phyloP scores from a whole-genome alignment of 2,329 filamentous ascomycete species.

The Nigrospora sphaerica region DNA sequence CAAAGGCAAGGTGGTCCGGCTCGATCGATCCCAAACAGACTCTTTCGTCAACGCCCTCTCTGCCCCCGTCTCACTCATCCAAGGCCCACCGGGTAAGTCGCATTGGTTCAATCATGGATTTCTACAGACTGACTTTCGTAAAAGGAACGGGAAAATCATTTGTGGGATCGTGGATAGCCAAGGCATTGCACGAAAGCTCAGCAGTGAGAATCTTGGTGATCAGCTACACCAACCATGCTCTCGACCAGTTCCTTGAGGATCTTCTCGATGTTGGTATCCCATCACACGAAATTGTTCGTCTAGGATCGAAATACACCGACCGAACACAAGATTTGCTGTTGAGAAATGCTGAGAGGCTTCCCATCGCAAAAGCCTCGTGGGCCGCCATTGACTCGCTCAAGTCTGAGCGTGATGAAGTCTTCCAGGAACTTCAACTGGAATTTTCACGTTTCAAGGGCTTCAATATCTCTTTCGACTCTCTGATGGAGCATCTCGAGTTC shows the following conservation, averaged over 20 bases:
- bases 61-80: conserved; percentile 52
- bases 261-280: conserved; percentile 52
- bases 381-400: conserved; percentile 33
- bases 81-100: conserved; percentile 61
- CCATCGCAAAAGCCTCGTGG: conserved; percentile 27
- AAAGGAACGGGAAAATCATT: conserved; percentile 70
- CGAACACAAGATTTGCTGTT: conserved; percentile 37
- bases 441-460: conserved; percentile 8
- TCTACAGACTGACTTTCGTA: conserved; percentile 1
- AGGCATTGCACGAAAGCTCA: conserved; percentile 43
- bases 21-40: conserved; percentile 40
- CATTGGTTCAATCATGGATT: neutral
- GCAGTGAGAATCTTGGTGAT: conserved; percentile 51
- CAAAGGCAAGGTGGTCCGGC: conserved; percentile 3
- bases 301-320: conserved; percentile 52
- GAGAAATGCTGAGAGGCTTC: conserved; percentile 1
- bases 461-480: conserved; percentile 9
- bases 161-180: conserved; percentile 57
- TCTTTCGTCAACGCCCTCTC: conserved; percentile 49
- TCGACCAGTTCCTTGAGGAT: conserved; percentile 61
- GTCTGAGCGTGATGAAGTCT: conserved; percentile 21
- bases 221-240: conserved; percentile 62
- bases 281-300: conserved; percentile 42
- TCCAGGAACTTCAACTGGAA: conserved; percentile 7
- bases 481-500: conserved; percentile 35